phyloP scores from a whole-genome alignment of 352 stramenopile genomes.

The Phytophthora uliginosa region DNA sequence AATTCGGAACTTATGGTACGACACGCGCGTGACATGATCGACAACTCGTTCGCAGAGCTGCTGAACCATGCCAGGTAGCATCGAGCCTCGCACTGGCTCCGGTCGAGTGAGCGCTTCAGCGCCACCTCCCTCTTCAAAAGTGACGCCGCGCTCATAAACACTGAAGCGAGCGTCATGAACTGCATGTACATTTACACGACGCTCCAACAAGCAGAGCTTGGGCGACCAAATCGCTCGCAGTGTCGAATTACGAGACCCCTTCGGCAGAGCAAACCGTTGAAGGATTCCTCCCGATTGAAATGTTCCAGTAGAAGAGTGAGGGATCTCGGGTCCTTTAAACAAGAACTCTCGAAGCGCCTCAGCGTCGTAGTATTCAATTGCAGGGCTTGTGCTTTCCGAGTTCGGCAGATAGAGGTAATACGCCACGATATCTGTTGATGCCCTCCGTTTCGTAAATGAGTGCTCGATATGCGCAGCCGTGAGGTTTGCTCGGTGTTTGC shows the following conservation, averaged over 20 bases:
- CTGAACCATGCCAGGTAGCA: conserved; percentile 93
- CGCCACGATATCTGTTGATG: conserved; percentile 89
- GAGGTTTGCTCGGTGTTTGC: conserved; percentile 93
- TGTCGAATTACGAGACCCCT: conserved; percentile 91
- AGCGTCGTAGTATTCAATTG: conserved; percentile 96
- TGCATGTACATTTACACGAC: conserved; percentile 91
- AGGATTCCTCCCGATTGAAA: conserved; percentile 91
- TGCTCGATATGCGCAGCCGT: conserved; percentile 95
- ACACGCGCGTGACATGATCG: conserved; percentile 93
- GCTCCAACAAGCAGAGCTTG: conserved; percentile 96
- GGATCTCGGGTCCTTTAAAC: conserved; percentile 91
- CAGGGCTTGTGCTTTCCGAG: conserved; percentile 38
- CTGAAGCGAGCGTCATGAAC: conserved; percentile 93
- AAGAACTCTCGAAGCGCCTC: conserved; percentile 93
- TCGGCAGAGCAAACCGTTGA: conserved; percentile 95
- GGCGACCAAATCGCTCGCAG: conserved; percentile 96
- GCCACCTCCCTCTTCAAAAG: conserved; percentile 92
- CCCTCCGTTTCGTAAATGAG: conserved; percentile 91
- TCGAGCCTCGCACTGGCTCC: conserved; percentile 92
- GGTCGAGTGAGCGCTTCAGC: conserved; percentile 85
- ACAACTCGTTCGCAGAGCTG: conserved; percentile 94
- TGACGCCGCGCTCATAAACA: conserved; percentile 95
- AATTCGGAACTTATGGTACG: conserved; percentile 93
- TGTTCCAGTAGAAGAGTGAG: conserved; percentile 21
- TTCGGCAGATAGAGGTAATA: conserved; percentile 88